phyloP scores from a whole-genome alignment of 1,284 basidiomycete genomes.

The Apiotrichum brassicae region DNA sequence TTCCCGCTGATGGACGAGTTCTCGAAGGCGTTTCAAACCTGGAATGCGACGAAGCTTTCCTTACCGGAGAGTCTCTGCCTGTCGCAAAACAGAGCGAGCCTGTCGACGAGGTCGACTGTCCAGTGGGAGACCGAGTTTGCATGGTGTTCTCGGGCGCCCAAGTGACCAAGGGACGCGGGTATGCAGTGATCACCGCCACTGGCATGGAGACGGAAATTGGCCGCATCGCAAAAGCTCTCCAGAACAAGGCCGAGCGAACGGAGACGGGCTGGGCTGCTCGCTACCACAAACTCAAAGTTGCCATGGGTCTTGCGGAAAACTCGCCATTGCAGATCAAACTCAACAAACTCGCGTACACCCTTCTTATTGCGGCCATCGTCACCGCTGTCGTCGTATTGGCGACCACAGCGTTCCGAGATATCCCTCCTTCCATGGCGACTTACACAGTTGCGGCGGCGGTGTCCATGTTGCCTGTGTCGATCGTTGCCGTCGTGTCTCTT shows the following conservation, averaged over 20 bases:
- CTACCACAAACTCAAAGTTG: slow-evolving; percentile 44
- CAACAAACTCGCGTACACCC: slow-evolving; percentile 56
- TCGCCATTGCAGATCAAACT: slow-evolving; percentile 61
- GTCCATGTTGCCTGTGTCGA: slow-evolving; percentile 52
- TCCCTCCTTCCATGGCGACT: slow-evolving; percentile 45
- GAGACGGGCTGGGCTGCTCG: slow-evolving; percentile 39
- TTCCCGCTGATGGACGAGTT: slow-evolving; percentile 56
- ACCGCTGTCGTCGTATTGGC: slow-evolving; percentile 58
- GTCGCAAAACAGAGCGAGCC: slow-evolving; percentile 55
- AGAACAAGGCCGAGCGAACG: slow-evolving; percentile 41
- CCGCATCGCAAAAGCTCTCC: slow-evolving; percentile 53
- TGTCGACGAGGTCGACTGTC: slow-evolving; percentile 46
- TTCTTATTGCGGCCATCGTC: slow-evolving; percentile 55
- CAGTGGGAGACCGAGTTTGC: slow-evolving; percentile 50
- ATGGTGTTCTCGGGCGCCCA: slow-evolving; percentile 55
- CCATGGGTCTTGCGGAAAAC: slow-evolving; percentile 49
- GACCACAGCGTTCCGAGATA: slow-evolving; percentile 51
- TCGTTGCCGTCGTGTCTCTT: slow-evolving; percentile 48
- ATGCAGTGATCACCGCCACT: slow-evolving; percentile 56
- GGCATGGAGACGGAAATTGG: slow-evolving; percentile 65
- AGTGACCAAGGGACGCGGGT: slow-evolving; percentile 61
- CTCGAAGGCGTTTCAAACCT: slow-evolving; percentile 50
- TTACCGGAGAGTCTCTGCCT: slow-evolving; percentile 66
- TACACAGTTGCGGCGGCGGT: slow-evolving; percentile 53
- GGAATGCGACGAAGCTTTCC: slow-evolving; percentile 59